Conservation (phyloP, 331 rosid species). For the Pyracantha coccinea region DNA sequence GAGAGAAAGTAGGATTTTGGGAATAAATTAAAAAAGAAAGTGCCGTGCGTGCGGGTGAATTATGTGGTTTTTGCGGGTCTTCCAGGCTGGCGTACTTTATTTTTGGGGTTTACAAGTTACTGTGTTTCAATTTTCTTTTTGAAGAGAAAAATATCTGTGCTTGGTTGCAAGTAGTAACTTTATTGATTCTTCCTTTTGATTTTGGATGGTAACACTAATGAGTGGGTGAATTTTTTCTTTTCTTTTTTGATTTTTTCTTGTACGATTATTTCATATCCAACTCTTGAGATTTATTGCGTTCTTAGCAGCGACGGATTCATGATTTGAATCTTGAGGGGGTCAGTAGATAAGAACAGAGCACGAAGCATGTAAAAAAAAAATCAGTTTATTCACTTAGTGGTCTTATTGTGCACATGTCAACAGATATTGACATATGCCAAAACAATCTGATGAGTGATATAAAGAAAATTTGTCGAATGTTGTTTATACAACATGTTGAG, state of each 20-base stretch:
- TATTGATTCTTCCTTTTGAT: not conserved
- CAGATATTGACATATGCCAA: too few relatives aligned
- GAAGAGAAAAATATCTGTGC: not conserved
- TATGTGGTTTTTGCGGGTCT: conserved; percentile 12
- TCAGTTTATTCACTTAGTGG: too few relatives aligned
- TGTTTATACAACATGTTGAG: too few relatives aligned
- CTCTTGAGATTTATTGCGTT: too few relatives aligned
- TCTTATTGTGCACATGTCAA: too few relatives aligned
- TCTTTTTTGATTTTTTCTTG: too few relatives aligned
- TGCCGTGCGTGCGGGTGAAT: conserved; percentile 34
- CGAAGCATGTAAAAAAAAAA: too few relatives aligned
- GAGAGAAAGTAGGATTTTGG: not conserved
- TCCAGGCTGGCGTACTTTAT: conserved; percentile 7
- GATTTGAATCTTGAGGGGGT: too few relatives aligned
- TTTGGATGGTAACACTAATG: not conserved
- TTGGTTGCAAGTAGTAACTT: not conserved
- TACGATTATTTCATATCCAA: too few relatives aligned
- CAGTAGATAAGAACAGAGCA: accelerated
- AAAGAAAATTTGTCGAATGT: too few relatives aligned
- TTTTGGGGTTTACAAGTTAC: not conserved
- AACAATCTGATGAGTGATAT: too few relatives aligned
- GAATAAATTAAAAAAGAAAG: not conserved
- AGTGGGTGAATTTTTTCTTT: not conserved
- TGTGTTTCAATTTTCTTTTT: not conserved
- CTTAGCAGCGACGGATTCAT: accelerated